A percentile compares a stretch with the other conserved stretches of the same genome.
phyloP scores from a whole-genome alignment of 2,329 filamentous ascomycete species.

The Pyricularia grisea region DNA sequence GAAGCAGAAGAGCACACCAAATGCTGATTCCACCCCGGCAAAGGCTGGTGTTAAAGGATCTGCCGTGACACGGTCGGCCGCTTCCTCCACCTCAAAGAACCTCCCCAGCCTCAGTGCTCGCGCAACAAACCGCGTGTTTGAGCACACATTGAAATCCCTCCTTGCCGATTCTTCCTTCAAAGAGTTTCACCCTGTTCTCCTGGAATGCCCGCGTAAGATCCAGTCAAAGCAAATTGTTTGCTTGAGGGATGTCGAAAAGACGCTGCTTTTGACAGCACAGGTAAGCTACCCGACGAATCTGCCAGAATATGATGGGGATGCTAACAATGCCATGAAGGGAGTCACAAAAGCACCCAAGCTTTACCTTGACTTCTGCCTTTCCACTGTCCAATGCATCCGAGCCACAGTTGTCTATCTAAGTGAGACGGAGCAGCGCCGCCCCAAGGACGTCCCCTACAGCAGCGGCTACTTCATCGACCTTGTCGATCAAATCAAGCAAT shows the following conservation, averaged over 20 bases:
- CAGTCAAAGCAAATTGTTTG: conserved; percentile 79
- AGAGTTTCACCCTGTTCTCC: conserved; percentile 71
- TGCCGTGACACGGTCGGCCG: conserved; percentile 51
- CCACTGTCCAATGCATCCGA: conserved; percentile 83
- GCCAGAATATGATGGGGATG: conserved; percentile 47
- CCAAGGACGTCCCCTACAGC: conserved; percentile 82
- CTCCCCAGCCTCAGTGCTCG: conserved; percentile 56
- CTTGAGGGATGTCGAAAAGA: conserved; percentile 90
- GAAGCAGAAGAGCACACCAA: conserved; percentile 35
- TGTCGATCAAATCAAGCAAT: conserved; percentile 83
- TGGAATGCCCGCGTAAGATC: conserved; percentile 71
- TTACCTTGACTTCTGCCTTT: conserved; percentile 84
- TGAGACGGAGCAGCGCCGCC: conserved; percentile 78
- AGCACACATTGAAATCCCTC: conserved; percentile 70
- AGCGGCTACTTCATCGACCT: conserved; percentile 96
- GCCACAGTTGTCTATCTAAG: conserved; percentile 77
- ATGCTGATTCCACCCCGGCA: conserved; percentile 27
- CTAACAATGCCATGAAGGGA: conserved; percentile 72
- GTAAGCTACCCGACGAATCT: conserved; percentile 58
- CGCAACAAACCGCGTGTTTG: conserved; percentile 69
- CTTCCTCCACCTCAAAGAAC: conserved; percentile 34
- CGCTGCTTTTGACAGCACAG: conserved; percentile 78
- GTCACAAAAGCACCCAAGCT: conserved; percentile 58
- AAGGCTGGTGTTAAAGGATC: conserved; percentile 30
- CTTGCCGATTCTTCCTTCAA: conserved; percentile 64